phyloP scores from a whole-genome alignment of 352 stramenopile genomes.

The Phytopythium ostracodes region DNA sequence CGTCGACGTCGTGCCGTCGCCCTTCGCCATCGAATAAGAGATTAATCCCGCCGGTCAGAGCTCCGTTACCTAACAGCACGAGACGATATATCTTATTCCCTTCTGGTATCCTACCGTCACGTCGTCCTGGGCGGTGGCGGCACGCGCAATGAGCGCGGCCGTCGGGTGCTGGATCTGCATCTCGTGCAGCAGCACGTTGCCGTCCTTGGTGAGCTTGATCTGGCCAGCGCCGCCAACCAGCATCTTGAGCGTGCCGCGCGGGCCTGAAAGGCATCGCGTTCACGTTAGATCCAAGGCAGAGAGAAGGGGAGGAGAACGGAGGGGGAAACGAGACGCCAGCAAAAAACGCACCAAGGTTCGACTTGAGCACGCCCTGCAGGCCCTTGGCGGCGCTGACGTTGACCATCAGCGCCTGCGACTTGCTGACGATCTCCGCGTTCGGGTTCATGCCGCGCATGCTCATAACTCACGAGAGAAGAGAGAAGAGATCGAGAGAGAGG shows the following conservation, averaged over 20 bases:
- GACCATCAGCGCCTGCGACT: constrained; percentile 93
- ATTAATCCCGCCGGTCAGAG: background rate
- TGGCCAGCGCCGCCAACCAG: constrained; percentile 98
- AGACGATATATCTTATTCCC: background rate
- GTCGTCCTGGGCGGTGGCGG: constrained; percentile 96
- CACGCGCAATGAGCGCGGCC: constrained; percentile 96
- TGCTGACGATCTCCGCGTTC: constrained; percentile 97
- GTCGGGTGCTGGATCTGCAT: constrained; percentile 99
- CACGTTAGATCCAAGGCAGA: background rate
- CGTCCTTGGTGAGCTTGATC: constrained; percentile 99
- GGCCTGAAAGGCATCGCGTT: constrained; percentile 44
- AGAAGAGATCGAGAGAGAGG: background rate
- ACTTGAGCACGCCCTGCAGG: constrained; percentile 95
- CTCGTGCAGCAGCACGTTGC: constrained; percentile 98
- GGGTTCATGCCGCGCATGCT: constrained; percentile 89
- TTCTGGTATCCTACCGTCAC: constrained; percentile 54
- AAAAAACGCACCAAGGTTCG: constrained; percentile 75
- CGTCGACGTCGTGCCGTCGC: constrained; percentile 98
- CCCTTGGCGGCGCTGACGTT: constrained; percentile 97
- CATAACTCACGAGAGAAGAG: constrained; percentile 25
- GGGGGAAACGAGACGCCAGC: background rate
- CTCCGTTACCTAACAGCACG: background rate
- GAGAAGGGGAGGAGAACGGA: background rate
- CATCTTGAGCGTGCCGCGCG: constrained; percentile 99
- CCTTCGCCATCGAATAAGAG: constrained; percentile 22